A percentile compares a stretch with the other conserved stretches of the same genome.
phyloP scores from a whole-genome alignment of 2,329 filamentous ascomycete genomes.

The Exophiala sp. region DNA sequence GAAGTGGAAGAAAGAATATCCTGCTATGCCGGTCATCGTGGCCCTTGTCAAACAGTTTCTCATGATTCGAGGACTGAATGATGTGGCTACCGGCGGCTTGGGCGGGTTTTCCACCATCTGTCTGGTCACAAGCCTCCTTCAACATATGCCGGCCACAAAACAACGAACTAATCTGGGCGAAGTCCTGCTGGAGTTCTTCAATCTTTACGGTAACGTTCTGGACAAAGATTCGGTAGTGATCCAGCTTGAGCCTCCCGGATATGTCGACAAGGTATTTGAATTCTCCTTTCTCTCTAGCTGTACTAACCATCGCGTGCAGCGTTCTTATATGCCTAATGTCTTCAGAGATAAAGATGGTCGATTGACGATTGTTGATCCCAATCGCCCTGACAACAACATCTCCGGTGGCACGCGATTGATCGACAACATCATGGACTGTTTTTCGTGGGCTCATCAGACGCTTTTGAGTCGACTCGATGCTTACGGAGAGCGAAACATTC shows the following conservation, averaged over 20 bases:
- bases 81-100: conserved; percentile 83
- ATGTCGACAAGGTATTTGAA: conserved; percentile 63
- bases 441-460: conserved; percentile 56
- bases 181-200: conserved; percentile 78
- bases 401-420: conserved; percentile 76
- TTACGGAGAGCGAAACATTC: conserved; percentile 32
- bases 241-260: conserved; percentile 65
- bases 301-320: conserved; percentile 17
- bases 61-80: conserved; percentile 81
- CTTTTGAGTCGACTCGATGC: conserved; percentile 54
- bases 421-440: conserved; percentile 59
- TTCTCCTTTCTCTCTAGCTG: conserved; percentile 10
- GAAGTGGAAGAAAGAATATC: conserved; percentile 70
- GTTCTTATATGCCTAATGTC: conserved; percentile 36
- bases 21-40: conserved; percentile 79
- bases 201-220: conserved; percentile 81
- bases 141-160: conserved; percentile 63
- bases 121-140: conserved; percentile 80
- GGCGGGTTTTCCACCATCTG: conserved; percentile 94
- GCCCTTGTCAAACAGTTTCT: conserved; percentile 89
- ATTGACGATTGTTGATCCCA: conserved; percentile 86
- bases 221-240: conserved; percentile 66
- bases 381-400: conserved; percentile 79
- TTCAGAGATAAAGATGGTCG: conserved; percentile 55
- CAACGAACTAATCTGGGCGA: conserved; percentile 59